Evolutionary conservation across 177 flowering plant species (phyloP).

Genomic region (Vitis hybrid): DNA sequence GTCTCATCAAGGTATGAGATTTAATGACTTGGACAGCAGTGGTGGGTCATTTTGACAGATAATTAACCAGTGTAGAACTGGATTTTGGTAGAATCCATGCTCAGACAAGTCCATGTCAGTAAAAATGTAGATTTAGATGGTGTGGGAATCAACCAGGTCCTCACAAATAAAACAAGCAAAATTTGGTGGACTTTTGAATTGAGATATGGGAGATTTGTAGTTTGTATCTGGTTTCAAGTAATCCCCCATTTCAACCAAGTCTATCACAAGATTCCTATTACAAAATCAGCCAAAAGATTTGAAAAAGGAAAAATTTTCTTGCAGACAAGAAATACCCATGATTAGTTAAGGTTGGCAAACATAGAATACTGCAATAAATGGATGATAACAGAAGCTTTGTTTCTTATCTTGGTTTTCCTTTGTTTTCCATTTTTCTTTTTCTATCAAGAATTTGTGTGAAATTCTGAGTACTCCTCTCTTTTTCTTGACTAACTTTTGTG

Average conservation of each 20-base stretch:
- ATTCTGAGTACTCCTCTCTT: background rate
- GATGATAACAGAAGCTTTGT: constrained; percentile 9
- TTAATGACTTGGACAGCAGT: constrained; percentile 25
- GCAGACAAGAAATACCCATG: constrained; percentile 15
- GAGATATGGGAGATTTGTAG: background rate
- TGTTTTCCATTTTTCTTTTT: background rate
- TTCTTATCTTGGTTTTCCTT: background rate
- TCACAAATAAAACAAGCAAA: background rate
- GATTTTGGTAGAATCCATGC: too few species aligned
- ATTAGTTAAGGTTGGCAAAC: constrained; percentile 7
- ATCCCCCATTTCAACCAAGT: constrained; percentile 9
- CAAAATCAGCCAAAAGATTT: constrained; percentile 10
- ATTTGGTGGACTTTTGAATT: background rate
- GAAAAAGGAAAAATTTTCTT: constrained; percentile 8
- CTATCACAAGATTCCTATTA: constrained; percentile 15
- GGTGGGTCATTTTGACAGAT: constrained; percentile 21
- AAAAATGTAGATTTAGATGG: too few species aligned
- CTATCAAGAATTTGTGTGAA: background rate
- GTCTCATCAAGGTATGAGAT: constrained; percentile 28
- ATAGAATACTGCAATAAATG: constrained; percentile 20
- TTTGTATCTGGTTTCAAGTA: constrained; percentile 13
- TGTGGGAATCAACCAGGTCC: constrained; percentile 2
- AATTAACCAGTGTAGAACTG: constrained; percentile 1
- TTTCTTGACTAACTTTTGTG: background rate
- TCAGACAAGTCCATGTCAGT: too few species aligned